A percentile compares a stretch with the other conserved stretches of the same genome.
These are phyloP conservation scores for Leptographium radiaticola DNA, from an alignment of 2,329 filamentous ascomycete genomes.

Conservation along the genomic window DNA sequence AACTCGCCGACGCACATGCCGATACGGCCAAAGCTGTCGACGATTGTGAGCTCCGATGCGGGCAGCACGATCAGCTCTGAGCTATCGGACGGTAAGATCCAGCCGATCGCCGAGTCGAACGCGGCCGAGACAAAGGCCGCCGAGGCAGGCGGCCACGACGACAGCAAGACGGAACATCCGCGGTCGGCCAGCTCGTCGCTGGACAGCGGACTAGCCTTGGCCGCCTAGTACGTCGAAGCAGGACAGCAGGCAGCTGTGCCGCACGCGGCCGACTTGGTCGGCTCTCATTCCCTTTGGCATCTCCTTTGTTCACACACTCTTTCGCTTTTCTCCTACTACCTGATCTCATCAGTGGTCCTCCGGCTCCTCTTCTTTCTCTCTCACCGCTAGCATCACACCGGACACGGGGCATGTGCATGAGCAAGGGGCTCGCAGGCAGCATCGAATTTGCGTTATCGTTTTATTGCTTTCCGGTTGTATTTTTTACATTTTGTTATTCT, in stretches of 20 bases:
- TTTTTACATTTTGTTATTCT: neutral
- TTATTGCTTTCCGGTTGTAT: neutral
- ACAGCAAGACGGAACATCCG: neutral
- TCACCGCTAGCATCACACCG: neutral
- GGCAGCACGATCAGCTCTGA: slow-evolving; percentile 11
- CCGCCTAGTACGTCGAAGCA: slow-evolving; percentile 3
- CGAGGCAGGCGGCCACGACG: no score
- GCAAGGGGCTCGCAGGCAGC: neutral
- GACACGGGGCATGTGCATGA: neutral
- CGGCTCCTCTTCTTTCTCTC: neutral
- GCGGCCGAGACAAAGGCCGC: neutral
- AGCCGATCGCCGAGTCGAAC: neutral
- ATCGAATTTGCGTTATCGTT: neutral
- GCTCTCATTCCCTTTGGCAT: neutral
- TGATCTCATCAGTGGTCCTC: neutral
- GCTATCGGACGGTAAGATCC: slow-evolving; percentile 13
- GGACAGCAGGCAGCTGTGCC: neutral
- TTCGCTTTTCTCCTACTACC: neutral
- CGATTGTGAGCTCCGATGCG: slow-evolving; percentile 30
- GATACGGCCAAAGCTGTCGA: slow-evolving; percentile 26
- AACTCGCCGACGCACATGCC: neutral
- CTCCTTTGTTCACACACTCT: neutral
- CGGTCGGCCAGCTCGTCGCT: slow-evolving; percentile 12
- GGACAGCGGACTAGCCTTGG: slow-evolving; percentile 17
- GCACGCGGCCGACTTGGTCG: neutral